A percentile compares a stretch with the other conserved stretches of the same genome.
These are phyloP conservation scores for Leccinum imitatum DNA, from an alignment of 768 basidiomycete species.

Conservation along the genomic window DNA sequence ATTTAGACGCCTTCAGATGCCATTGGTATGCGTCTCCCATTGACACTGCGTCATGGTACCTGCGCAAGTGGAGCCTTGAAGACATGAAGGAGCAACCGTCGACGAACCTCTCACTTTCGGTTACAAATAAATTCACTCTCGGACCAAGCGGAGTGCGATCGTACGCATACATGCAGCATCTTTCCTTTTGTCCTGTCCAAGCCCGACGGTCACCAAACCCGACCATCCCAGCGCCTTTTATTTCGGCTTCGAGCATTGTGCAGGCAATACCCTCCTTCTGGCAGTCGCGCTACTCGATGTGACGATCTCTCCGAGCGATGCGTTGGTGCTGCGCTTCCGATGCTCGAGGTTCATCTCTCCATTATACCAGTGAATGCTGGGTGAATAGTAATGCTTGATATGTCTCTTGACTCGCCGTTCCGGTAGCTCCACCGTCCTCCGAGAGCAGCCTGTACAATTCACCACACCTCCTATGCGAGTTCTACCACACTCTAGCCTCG, in stretches of 20 bases:
- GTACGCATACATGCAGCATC: constrained; percentile 1
- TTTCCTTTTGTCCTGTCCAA: neutral
- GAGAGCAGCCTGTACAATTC: neutral
- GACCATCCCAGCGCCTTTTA: neutral
- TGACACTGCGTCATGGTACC: neutral
- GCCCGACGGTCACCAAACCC: too few relatives aligned
- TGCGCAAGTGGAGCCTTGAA: neutral
- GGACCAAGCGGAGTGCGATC: neutral
- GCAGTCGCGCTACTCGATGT: neutral
- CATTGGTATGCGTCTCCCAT: constrained; percentile 13
- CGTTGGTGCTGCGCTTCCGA: neutral
- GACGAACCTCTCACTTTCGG: neutral
- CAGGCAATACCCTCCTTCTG: neutral
- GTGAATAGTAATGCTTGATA: neutral
- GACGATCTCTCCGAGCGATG: neutral
- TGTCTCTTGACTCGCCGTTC: neutral
- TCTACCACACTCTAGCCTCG: neutral
- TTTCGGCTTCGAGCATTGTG: constrained; percentile 1
- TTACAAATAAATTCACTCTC: neutral
- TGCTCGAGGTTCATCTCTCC: neutral
- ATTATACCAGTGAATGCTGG: neutral
- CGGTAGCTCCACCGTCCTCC: neutral
- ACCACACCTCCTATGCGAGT: constrained; percentile 2
- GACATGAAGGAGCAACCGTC: neutral
- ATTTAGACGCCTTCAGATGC: neutral